Evolutionary conservation across 495 filamentous ascomycete genomes (phyloP).

Genomic region (Tuber microsphaerosporum): DNA sequence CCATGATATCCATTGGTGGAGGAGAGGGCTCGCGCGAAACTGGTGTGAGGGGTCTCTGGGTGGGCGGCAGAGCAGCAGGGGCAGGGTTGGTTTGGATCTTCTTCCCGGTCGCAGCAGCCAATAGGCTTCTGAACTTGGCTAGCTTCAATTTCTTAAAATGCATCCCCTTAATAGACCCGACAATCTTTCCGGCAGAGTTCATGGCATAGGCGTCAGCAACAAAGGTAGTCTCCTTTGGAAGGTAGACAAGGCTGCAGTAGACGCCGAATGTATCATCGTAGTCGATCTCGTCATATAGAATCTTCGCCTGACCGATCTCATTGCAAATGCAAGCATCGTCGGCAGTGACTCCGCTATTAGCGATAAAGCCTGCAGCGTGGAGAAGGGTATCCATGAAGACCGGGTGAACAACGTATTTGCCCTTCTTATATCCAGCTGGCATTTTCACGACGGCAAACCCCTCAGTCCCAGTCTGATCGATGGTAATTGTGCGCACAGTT

Average conservation of each 20-base stretch:
- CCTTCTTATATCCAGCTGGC: constrained; percentile 53
- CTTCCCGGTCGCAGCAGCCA: constrained; percentile 22
- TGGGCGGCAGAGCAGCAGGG: constrained; percentile 8
- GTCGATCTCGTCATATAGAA: constrained; percentile 58
- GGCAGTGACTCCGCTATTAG: constrained; percentile 63
- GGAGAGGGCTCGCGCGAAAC: constrained; percentile 9
- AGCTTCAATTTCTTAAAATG: constrained; percentile 34
- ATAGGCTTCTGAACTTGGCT: constrained; percentile 25
- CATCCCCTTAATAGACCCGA: constrained; percentile 31
- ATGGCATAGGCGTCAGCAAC: constrained; percentile 35
- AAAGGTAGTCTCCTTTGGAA: constrained; percentile 44
- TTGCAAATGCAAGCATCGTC: constrained; percentile 66
- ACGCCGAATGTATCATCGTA: constrained; percentile 48
- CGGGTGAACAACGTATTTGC: constrained; percentile 59
- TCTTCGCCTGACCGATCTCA: constrained; percentile 72
- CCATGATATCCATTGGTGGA: constrained; percentile 19
- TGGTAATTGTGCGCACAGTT: constrained; percentile 69
- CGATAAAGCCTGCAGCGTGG: constrained; percentile 72
- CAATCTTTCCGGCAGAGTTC: constrained; percentile 26
- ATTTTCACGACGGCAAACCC: constrained; percentile 65
- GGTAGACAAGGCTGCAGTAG: constrained; percentile 44
- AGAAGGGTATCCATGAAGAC: constrained; percentile 67
- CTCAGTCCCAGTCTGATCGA: constrained; percentile 64
- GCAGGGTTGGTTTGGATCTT: constrained; percentile 1
- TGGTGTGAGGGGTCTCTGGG: constrained; percentile 1